A percentile compares a stretch with the other conserved stretches of the same genome.
Conservation (phyloP, 352 stramenopile species). For the Globisporangium paddicum region DNA sequence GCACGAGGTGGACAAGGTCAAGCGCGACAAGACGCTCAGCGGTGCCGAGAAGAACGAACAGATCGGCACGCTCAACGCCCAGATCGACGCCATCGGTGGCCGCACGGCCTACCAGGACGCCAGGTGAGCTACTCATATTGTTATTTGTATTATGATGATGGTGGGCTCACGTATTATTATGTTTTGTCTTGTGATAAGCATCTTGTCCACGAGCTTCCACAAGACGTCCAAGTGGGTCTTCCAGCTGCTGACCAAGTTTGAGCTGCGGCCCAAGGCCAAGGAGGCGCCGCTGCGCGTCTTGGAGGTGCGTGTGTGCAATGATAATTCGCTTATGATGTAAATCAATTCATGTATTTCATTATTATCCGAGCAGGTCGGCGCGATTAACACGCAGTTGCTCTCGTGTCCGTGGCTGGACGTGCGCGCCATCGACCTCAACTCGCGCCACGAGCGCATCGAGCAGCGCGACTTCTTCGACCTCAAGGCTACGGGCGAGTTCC, state of each 20-base stretch:
- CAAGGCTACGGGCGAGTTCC: slow-evolving; percentile 59
- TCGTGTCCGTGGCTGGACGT: slow-evolving; percentile 90
- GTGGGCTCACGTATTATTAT: too few relatives aligned
- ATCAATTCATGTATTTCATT: too few relatives aligned
- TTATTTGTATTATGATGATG: too few relatives aligned
- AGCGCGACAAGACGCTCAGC: slow-evolving; percentile 27
- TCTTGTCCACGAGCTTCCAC: slow-evolving; percentile 93
- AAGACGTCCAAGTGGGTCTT: slow-evolving; percentile 96
- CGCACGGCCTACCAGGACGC: slow-evolving; percentile 93
- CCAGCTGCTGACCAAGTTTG: slow-evolving; percentile 80
- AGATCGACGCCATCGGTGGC: slow-evolving; percentile 85
- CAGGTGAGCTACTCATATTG: slow-evolving; percentile 14
- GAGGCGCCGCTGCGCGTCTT: slow-evolving; percentile 49
- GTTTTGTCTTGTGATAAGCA: slow-evolving; percentile 28
- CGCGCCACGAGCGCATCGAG: slow-evolving; percentile 87
- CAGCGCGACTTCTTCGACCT: slow-evolving; percentile 91
- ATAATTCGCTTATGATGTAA: neutral
- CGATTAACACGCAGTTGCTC: slow-evolving; percentile 96
- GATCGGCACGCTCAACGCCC: slow-evolving; percentile 54
- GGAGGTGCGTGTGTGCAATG: slow-evolving; percentile 36
- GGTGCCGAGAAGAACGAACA: slow-evolving; percentile 23
- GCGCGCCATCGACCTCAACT: slow-evolving; percentile 94
- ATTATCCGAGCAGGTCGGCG: slow-evolving; percentile 79
- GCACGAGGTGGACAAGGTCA: slow-evolving; percentile 58
- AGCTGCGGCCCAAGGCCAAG: slow-evolving; percentile 65